Evolutionary conservation across 108 stramenopile species (phyloP).

Genomic region (Cyclotella atomus): DNA sequence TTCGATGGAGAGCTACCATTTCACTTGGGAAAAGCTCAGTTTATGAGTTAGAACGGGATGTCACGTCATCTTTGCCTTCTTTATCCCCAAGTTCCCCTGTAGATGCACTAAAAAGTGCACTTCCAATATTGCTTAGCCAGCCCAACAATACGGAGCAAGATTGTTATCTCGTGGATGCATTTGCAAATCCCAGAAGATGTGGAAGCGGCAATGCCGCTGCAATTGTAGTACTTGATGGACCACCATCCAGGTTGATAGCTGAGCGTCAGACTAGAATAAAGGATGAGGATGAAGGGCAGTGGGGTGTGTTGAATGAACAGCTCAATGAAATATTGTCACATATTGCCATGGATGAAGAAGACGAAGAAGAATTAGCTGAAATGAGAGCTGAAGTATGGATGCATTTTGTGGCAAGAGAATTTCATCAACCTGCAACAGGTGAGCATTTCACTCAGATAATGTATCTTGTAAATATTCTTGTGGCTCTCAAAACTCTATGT

Average conservation of each 20-base stretch:
- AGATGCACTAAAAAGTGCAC: neutral
- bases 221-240: conserved; percentile 82
- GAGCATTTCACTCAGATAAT: neutral
- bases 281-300: conserved; percentile 11
- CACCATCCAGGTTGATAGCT: conserved; percentile 4
- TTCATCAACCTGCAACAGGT: conserved; percentile 92
- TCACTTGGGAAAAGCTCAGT: conserved; percentile 73
- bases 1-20: conserved; percentile 56
- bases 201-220: conserved; percentile 96
- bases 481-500: neutral
- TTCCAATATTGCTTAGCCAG: conserved; percentile 11
- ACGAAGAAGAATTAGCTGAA: conserved; percentile 25
- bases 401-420: conserved; percentile 88
- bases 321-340: conserved; percentile 24
- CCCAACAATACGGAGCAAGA: conserved; percentile 24
- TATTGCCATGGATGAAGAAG: conserved; percentile 25
- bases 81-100: neutral
- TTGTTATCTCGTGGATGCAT: conserved; percentile 85
- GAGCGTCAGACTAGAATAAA: conserved; percentile 1
- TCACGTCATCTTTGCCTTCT: conserved; percentile 4
- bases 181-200: conserved; percentile 59
- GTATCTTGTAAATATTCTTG: neutral
- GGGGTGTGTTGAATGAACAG: conserved; percentile 33
- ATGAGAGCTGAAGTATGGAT: conserved; percentile 71
- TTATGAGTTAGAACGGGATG: conserved; percentile 74